Evolutionary conservation across 306 rosid species (phyloP).

Genomic region (Inga oerstediana): DNA sequence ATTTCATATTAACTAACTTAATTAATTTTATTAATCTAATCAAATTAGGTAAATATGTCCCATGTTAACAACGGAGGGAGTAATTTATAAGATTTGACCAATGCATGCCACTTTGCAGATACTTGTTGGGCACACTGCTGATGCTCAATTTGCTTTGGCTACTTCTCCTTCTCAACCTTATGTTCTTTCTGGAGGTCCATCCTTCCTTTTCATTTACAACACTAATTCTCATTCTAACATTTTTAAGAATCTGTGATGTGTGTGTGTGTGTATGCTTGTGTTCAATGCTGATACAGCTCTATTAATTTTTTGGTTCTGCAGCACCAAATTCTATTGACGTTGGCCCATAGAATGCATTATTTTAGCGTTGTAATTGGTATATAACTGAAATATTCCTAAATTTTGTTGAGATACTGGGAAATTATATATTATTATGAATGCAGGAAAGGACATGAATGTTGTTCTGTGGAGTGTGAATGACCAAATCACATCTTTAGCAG

Average conservation of each 20-base stretch:
- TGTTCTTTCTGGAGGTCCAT: slow-evolving; percentile 15
- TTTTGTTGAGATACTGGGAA: no score
- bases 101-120: background rate
- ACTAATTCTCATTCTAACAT: background rate
- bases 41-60: no score
- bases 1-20: no score
- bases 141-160: slow-evolving; percentile 4
- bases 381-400: no score
- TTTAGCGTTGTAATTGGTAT: no score
- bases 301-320: background rate
- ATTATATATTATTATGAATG: no score
- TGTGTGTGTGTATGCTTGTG: background rate
- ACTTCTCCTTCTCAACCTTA: background rate
- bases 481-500: background rate
- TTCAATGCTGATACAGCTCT: no score
- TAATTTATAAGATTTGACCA: background rate
- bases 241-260: background rate
- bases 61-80: no score
- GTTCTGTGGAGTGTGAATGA: background rate
- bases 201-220: background rate
- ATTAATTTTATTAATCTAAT: no score
- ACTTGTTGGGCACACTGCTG: background rate
- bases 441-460: background rate
- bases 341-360: no score
- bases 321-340: background rate